Percentiles rank a stretch among this genome's conserved stretches.
These are phyloP conservation scores for Penicillium odoratum DNA, from an alignment of 495 filamentous ascomycete genomes.

Conservation along the genomic window DNA sequence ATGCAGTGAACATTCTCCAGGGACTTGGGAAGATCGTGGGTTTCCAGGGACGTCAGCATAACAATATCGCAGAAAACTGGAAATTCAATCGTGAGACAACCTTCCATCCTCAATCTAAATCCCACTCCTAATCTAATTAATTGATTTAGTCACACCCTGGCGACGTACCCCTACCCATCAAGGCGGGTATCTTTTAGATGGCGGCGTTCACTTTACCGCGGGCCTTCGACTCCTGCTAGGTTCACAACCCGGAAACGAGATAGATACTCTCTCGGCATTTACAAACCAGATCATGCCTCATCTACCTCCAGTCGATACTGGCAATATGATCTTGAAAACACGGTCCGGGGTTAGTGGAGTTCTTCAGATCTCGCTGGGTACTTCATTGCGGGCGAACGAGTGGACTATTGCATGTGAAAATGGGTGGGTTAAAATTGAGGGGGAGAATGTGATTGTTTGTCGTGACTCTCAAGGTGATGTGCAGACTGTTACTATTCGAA, in stretches of 20 bases:
- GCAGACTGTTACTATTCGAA: conserved; percentile 42
- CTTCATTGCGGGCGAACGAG: conserved; percentile 53
- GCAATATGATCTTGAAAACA: conserved; percentile 57
- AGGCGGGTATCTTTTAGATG: conserved; percentile 69
- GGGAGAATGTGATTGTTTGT: conserved; percentile 47
- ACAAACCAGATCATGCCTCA: conserved; percentile 51
- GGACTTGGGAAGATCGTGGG: background rate
- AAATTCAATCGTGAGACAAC: background rate
- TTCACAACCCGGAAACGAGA: conserved; percentile 25
- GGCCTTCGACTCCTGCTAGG: conserved; percentile 55
- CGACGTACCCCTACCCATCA: conserved; percentile 64
- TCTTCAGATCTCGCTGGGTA: conserved; percentile 58
- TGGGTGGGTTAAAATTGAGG: conserved; percentile 45
- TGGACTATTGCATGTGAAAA: conserved; percentile 49
- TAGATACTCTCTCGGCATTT: conserved; percentile 50
- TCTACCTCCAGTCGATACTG: conserved; percentile 65
- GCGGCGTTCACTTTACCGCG: conserved; percentile 66
- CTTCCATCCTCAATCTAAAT: conserved; percentile 23
- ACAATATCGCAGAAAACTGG: background rate
- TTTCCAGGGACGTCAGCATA: background rate
- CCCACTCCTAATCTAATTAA: too few species aligned
- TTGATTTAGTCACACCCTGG: conserved; percentile 42
- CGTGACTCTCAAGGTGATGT: conserved; percentile 19
- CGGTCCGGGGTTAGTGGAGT: conserved; percentile 56
- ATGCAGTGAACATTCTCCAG: background rate